phyloP scores from a whole-genome alignment of 1,139 yeast species.

The Kazachstania sp. region DNA sequence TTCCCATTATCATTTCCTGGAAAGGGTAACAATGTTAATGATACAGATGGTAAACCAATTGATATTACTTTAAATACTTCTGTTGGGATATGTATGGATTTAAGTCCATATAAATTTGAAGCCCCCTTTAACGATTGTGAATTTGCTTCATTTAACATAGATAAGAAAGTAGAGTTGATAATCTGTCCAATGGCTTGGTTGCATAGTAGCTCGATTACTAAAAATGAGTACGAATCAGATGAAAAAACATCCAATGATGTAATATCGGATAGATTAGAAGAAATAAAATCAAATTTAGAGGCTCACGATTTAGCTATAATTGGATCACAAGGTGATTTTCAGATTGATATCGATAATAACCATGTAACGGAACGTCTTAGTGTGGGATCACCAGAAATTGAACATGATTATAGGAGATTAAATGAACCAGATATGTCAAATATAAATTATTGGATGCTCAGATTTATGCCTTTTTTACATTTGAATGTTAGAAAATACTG shows the following conservation, averaged over 20 bases:
- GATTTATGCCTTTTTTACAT: constrained; percentile 57
- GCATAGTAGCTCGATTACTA: constrained; percentile 38
- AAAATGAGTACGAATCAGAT: constrained; percentile 15
- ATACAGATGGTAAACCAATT: constrained; percentile 7
- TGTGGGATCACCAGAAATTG: constrained; percentile 13
- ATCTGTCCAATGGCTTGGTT: constrained; percentile 90
- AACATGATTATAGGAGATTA: constrained; percentile 19
- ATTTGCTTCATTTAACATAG: constrained; percentile 49
- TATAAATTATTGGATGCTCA: constrained; percentile 59
- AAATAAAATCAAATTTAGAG: constrained; percentile 12
- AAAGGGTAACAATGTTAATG: neutral
- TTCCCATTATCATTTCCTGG: constrained; percentile 21
- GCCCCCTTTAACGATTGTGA: constrained; percentile 74
- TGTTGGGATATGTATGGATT: constrained; percentile 92
- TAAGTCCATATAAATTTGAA: constrained; percentile 75
- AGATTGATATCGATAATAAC: constrained; percentile 14
- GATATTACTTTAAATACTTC: constrained; percentile 37
- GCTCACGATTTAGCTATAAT: constrained; percentile 13
- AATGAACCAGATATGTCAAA: constrained; percentile 35
- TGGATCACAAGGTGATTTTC: constrained; percentile 25
- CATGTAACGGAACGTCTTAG: constrained; percentile 6
- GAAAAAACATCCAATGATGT: neutral
- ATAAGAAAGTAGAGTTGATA: constrained; percentile 45
- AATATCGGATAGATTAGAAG: constrained; percentile 7
- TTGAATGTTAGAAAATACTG: constrained; percentile 16